Conservation (phyloP, 768 basidiomycete genomes). For the Lentinula guzmanii region DNA sequence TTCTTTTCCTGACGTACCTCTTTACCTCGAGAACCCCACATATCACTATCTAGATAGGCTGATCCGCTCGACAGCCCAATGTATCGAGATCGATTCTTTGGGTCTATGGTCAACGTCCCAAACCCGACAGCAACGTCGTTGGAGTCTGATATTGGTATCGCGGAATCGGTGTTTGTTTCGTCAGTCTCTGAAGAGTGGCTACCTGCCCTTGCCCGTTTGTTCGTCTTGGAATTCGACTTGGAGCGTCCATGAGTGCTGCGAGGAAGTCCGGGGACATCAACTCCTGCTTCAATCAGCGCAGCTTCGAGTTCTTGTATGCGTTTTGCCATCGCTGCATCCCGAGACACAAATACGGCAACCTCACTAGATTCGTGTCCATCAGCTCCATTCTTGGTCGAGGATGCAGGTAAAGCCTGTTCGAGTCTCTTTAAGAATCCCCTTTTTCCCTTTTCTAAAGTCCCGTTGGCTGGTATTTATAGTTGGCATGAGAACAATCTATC, state of each 20-base stretch:
- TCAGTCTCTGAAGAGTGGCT: background rate
- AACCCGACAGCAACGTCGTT: slow-evolving; percentile 16
- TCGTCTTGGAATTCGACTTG: background rate
- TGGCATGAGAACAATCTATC: background rate
- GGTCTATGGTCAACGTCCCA: slow-evolving; percentile 19
- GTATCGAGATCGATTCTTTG: slow-evolving; percentile 18
- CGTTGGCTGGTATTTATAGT: slow-evolving; percentile 10
- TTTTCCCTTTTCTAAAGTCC: slow-evolving; percentile 19
- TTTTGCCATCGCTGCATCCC: slow-evolving; percentile 18
- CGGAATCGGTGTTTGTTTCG: background rate
- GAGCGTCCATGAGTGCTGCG: background rate
- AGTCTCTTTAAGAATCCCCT: slow-evolving; percentile 18
- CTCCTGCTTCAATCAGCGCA: slow-evolving; percentile 12
- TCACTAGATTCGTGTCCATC: slow-evolving; percentile 9
- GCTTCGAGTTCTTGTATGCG: slow-evolving; percentile 19
- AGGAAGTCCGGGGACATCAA: slow-evolving; percentile 7
- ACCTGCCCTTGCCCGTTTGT: slow-evolving; percentile 5
- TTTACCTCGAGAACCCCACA: slow-evolving; percentile 11
- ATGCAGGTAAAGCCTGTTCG: slow-evolving; percentile 17
- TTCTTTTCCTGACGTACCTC: background rate
- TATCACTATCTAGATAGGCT: slow-evolving; percentile 15
- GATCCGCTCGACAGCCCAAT: slow-evolving; percentile 17
- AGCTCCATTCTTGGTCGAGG: slow-evolving; percentile 6
- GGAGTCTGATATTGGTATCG: background rate
- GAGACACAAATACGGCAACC: slow-evolving; percentile 19